Conservation (phyloP, 2,329 filamentous ascomycete species). For the Cladosporium sp. region DNA sequence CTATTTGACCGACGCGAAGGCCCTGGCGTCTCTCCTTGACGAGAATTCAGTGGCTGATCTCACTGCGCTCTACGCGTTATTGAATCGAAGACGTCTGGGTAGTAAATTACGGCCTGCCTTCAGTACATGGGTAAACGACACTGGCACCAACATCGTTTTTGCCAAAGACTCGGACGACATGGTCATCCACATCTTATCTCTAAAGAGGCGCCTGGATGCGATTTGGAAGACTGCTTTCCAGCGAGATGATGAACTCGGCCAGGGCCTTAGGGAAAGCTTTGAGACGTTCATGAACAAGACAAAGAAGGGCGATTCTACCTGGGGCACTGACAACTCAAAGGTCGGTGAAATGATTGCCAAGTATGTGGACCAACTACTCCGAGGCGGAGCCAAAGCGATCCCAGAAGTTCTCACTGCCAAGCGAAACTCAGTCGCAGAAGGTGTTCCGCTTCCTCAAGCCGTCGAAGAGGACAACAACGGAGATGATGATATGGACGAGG, state of each 20-base stretch:
- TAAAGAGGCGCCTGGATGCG: conserved; percentile 74
- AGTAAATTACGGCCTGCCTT: conserved; percentile 68
- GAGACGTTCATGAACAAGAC: conserved; percentile 87
- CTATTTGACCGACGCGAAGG: conserved; percentile 40
- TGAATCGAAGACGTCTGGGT: conserved; percentile 68
- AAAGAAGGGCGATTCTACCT: conserved; percentile 65
- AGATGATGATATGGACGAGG: conserved; percentile 72
- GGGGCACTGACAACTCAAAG: conserved; percentile 82
- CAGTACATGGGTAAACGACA: conserved; percentile 69
- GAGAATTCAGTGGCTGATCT: conserved; percentile 66
- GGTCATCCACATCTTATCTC: conserved; percentile 74
- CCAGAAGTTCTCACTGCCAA: conserved; percentile 59
- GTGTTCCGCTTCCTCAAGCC: conserved; percentile 47
- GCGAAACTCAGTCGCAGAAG: conserved; percentile 37
- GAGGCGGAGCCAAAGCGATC: conserved; percentile 80
- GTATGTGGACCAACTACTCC: conserved; percentile 84
- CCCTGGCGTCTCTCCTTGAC: conserved; percentile 69
- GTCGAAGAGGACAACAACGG: conserved; percentile 56
- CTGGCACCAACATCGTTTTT: conserved; percentile 73
- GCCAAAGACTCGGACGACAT: conserved; percentile 76
- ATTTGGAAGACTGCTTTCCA: conserved; percentile 74
- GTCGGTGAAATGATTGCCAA: conserved; percentile 99
- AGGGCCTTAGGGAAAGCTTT: conserved; percentile 79
- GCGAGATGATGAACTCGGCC: conserved; percentile 70
- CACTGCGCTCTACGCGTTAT: conserved; percentile 70